Evolutionary conservation across 176 grass and related monocot species (phyloP).

Genomic region (Oryza meyeriana): DNA sequence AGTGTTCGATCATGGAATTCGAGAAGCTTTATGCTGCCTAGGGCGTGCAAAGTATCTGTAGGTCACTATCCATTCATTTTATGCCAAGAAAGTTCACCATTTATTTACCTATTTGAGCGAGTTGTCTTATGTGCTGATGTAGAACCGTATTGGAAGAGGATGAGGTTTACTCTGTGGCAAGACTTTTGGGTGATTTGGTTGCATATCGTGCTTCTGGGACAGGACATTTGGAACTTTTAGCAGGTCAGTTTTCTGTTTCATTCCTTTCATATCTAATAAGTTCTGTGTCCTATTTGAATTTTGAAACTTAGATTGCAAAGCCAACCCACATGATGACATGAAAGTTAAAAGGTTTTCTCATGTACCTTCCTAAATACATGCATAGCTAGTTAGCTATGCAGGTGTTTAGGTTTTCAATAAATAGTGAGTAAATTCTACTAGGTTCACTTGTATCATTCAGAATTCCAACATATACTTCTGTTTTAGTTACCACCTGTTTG

Average conservation of each 20-base stretch:
- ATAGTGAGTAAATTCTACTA: slow-evolving; percentile 12
- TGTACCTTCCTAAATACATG: background rate
- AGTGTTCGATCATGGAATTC: slow-evolving; percentile 95
- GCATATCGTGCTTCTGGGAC: slow-evolving; percentile 99
- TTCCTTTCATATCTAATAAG: slow-evolving; percentile 12
- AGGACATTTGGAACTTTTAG: slow-evolving; percentile 90
- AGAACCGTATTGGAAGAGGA: slow-evolving; percentile 96
- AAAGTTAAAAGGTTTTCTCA: slow-evolving; percentile 8
- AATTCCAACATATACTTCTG: background rate
- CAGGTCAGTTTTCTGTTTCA: slow-evolving; percentile 53
- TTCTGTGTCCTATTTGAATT: background rate
- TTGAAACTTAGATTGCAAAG: background rate
- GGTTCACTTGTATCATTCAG: background rate
- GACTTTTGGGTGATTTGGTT: slow-evolving; percentile 91
- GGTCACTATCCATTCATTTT: slow-evolving; percentile 33
- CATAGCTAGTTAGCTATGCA: background rate
- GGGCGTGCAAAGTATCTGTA: slow-evolving; percentile 95
- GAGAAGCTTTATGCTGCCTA: slow-evolving; percentile 96
- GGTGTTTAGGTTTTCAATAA: background rate
- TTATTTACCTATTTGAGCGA: slow-evolving; percentile 1
- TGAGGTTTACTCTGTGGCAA: slow-evolving; percentile 94
- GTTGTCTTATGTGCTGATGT: slow-evolving; percentile 31
- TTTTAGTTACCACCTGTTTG: background rate
- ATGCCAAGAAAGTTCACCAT: background rate
- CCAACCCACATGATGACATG: background rate